phyloP scores from a whole-genome alignment of 2,329 filamentous ascomycete genomes.

The Aaosphaeria pasadenensis region DNA sequence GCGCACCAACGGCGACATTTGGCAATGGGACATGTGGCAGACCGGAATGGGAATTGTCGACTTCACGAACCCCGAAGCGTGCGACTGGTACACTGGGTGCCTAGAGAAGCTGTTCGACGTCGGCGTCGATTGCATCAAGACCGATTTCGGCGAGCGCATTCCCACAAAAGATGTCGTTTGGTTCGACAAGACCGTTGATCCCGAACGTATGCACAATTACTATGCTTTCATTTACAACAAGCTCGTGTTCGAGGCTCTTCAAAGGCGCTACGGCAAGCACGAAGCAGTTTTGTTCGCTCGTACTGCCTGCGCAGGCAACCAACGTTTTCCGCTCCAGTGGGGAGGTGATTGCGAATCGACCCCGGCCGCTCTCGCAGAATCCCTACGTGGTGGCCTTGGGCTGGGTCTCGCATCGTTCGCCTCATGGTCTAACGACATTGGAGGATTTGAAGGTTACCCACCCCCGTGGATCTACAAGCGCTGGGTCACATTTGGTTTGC shows the following conservation, averaged over 20 bases:
- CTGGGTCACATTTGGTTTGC: conserved; percentile 72
- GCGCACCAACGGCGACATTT: conserved; percentile 65
- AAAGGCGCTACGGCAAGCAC: conserved; percentile 49
- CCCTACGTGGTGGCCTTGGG: conserved; percentile 62
- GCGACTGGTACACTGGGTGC: conserved; percentile 62
- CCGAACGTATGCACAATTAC: conserved; percentile 71
- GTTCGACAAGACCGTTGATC: conserved; percentile 58
- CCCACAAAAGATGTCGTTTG: conserved; percentile 64
- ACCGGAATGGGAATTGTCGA: conserved; percentile 73
- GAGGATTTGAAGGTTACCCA: conserved; percentile 68
- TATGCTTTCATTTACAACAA: conserved; percentile 74
- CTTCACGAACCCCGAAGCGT: conserved; percentile 69
- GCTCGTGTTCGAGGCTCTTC: conserved; percentile 64
- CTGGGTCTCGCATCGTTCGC: conserved; percentile 63
- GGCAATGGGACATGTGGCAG: conserved; percentile 77
- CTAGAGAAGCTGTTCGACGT: conserved; percentile 64
- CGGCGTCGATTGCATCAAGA: conserved; percentile 71
- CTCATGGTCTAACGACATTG: conserved; percentile 70
- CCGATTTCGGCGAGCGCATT: conserved; percentile 72
- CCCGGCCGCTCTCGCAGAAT: conserved; percentile 70
- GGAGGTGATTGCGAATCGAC: conserved; percentile 74
- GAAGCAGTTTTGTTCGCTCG: conserved; percentile 67
- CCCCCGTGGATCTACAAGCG: conserved; percentile 70
- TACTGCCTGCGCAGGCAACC: conserved; percentile 64
- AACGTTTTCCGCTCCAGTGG: conserved; percentile 65